phyloP scores from a whole-genome alignment of 768 basidiomycete species.

The Dioszegia aurantiaca region DNA sequence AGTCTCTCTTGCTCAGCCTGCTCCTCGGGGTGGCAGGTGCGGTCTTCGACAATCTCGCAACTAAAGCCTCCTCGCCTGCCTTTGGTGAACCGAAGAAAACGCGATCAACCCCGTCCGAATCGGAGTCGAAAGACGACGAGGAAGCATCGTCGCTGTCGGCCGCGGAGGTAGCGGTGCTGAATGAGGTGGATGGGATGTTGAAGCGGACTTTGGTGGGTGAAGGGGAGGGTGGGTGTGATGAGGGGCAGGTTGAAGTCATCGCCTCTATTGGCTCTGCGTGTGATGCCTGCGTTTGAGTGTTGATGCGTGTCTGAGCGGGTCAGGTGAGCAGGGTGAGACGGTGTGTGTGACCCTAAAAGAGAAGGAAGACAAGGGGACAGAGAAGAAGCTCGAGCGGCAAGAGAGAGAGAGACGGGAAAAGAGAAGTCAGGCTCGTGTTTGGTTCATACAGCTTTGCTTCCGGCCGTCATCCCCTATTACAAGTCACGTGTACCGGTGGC shows the following conservation, averaged over 20 bases:
- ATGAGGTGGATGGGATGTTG: background rate
- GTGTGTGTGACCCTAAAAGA: no score
- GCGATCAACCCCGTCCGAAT: constrained; percentile 7
- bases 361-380: no score
- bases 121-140: constrained; percentile 1
- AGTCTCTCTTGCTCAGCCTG: constrained; percentile 33
- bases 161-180: background rate
- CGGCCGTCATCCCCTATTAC: no score
- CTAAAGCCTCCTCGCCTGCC: background rate
- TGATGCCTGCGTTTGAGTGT: background rate
- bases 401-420: background rate
- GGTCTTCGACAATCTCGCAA: constrained; percentile 1
- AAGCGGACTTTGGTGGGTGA: constrained; percentile 12
- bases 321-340: no score
- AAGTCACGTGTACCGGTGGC: no score
- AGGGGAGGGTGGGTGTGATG: background rate
- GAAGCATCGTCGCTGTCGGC: background rate
- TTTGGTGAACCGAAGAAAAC: constrained; percentile 9
- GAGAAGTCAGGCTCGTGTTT: constrained; percentile 7
- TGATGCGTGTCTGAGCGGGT: background rate
- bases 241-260: background rate
- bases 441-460: background rate
- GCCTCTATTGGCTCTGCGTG: no score
- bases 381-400: no score
- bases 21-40: constrained; percentile 9